Evolutionary conservation across 768 basidiomycete genomes (phyloP).

Genomic region (Lentinula detonsa): DNA sequence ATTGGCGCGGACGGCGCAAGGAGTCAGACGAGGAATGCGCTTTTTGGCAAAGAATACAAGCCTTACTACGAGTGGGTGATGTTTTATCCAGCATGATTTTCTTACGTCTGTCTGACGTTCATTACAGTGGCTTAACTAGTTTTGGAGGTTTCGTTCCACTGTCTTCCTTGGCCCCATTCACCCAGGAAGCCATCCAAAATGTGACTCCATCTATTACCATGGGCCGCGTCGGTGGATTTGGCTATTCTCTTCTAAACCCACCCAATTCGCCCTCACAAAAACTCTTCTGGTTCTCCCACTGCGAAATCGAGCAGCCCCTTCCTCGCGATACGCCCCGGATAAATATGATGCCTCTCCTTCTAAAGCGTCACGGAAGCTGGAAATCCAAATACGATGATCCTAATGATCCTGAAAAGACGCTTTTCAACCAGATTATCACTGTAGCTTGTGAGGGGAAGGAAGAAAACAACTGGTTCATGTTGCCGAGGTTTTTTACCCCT

Average conservation of each 20-base stretch:
- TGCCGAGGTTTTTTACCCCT: neutral
- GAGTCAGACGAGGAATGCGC: neutral
- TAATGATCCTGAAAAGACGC: neutral
- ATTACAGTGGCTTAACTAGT: neutral
- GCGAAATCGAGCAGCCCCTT: neutral
- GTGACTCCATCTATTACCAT: neutral
- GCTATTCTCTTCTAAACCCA: neutral
- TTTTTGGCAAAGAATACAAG: neutral
- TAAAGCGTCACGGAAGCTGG: neutral
- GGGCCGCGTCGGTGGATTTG: neutral
- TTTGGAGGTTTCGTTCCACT: slow-evolving; percentile 1
- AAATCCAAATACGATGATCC: neutral
- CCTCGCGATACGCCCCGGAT: neutral
- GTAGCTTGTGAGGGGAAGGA: neutral
- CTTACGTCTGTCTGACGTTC: neutral
- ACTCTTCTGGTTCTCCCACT: neutral
- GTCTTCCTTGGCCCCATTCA: neutral
- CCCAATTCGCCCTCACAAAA: neutral
- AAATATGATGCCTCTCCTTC: neutral
- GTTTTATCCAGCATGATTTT: neutral
- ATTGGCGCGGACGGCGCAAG: slow-evolving; percentile 3
- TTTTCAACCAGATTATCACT: neutral
- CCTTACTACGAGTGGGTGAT: neutral
- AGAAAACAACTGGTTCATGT: neutral
- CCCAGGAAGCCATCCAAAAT: neutral